Evolutionary conservation across 805 yeast species (phyloP).

Genomic region (Wickerhamomyces pijperi): DNA sequence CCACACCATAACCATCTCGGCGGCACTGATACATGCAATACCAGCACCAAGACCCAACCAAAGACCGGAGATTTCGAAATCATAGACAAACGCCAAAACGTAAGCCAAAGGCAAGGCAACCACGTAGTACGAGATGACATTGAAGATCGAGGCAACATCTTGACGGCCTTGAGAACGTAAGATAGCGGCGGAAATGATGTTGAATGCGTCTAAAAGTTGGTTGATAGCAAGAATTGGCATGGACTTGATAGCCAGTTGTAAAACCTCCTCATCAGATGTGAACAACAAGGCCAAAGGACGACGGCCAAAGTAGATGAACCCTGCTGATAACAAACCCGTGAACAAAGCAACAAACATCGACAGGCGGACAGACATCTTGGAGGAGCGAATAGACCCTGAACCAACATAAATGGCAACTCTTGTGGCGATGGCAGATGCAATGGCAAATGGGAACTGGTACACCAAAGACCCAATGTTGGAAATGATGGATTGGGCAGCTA

Average conservation of each 20-base stretch:
- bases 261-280: slow-evolving; percentile 50
- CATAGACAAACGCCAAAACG: slow-evolving; percentile 38
- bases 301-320: slow-evolving; percentile 11
- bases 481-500: slow-evolving; percentile 42
- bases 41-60: slow-evolving; percentile 72
- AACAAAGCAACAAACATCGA: slow-evolving; percentile 34
- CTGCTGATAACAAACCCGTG: slow-evolving; percentile 35
- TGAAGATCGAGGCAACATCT: slow-evolving; percentile 58
- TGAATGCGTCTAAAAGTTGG: slow-evolving; percentile 60
- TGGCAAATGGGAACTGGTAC: slow-evolving; percentile 66
- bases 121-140: slow-evolving; percentile 59
- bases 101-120: slow-evolving; percentile 62
- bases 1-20: slow-evolving; percentile 35
- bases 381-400: slow-evolving; percentile 32
- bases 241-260: slow-evolving; percentile 35
- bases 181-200: slow-evolving; percentile 62
- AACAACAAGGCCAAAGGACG: slow-evolving; percentile 44
- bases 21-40: slow-evolving; percentile 37
- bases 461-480: slow-evolving; percentile 46
- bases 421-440: slow-evolving; percentile 61
- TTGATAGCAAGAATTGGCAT: slow-evolving; percentile 57
- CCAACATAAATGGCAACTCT: slow-evolving; percentile 68
- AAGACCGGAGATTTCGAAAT: slow-evolving; percentile 45
- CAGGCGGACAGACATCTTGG: slow-evolving; percentile 31
- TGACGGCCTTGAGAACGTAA: slow-evolving; percentile 72